Base-by-base conservation (phyloP, 805 yeast species). In the Monosporozyma unispora region DNA sequence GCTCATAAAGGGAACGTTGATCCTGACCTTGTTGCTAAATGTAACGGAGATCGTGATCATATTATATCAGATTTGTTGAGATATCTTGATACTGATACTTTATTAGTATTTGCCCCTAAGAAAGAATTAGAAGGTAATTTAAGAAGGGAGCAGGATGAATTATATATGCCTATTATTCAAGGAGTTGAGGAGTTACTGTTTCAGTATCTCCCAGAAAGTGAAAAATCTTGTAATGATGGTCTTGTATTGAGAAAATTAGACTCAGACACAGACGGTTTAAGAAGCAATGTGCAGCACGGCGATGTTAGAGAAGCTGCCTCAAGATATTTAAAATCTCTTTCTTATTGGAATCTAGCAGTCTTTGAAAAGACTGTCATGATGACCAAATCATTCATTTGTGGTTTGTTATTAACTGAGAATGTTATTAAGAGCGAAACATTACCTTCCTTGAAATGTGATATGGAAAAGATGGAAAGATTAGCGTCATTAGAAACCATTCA, bases 31-130 rank as follows among this genome's bases (percentile, higher is more conserved):
- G 64, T 73, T 14, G 78, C 82, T 41, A 84, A 84, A 62, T 74
- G 82, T 37, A 89, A 90, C 9, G 77, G 73, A 52, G 68, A 68
- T 45, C 62, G 79, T 41, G 77, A 74, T 4, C 78, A 76, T 41
- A 77, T 87, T 19, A 76, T 79, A 52, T 66, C 74, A 41, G 77
- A 77, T 54, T 69, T 93, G 53, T 70, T 91, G 60, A 80, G 90
- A 49, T 93, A 90, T 62, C 72, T 95, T 51, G 99, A 93, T 64
- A 93, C 99, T 0, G 99, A 93, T 66, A 89, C 98, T 1, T 71
- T 95, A 54, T 73, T 93, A 48, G 88, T 91, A 8, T 84, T 90
- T 60, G 82, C 96, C 1, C 95, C 96, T 11, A 55, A 58, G 10
- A 74, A 71, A 40, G 98, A 91, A 63, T 88, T 85, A 62, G 90